phyloP scores from a whole-genome alignment of 1,139 yeast genomes.

The Hyphopichia fennica region DNA sequence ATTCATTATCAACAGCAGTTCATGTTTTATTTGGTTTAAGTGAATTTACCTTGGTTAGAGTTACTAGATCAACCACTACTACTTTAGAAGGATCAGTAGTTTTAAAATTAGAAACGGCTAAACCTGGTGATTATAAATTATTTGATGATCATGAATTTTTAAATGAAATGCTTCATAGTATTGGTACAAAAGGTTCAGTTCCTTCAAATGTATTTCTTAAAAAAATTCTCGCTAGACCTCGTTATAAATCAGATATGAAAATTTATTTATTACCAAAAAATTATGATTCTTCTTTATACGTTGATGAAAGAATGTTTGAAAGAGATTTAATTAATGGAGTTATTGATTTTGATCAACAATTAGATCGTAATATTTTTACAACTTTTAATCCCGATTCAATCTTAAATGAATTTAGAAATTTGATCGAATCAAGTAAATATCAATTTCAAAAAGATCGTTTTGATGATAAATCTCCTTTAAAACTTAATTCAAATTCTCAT shows the following conservation, averaged over 20 bases:
- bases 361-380: constrained; percentile 10
- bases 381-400: constrained; percentile 3
- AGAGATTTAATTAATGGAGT: constrained; percentile 53
- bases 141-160: constrained; percentile 49
- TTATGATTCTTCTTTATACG: constrained; percentile 39
- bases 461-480: background rate
- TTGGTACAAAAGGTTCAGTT: constrained; percentile 40
- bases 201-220: constrained; percentile 49
- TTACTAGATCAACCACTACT: constrained; percentile 54
- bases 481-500: background rate
- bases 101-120: constrained; percentile 54
- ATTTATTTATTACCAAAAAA: constrained; percentile 38
- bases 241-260: constrained; percentile 54
- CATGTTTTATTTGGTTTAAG: constrained; percentile 38
- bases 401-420: background rate
- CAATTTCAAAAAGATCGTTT: background rate
- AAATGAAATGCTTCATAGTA: constrained; percentile 39
- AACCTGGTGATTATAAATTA: constrained; percentile 50
- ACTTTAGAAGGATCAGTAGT: constrained; percentile 52
- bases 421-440: background rate
- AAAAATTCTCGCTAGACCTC: constrained; percentile 49
- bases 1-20: constrained; percentile 48
- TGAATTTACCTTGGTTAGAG: constrained; percentile 48
- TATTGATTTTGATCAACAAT: constrained; percentile 27
- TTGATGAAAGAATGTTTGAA: constrained; percentile 51